These are phyloP conservation scores for Talaromyces sp. DNA, from an alignment of 2,329 filamentous ascomycete species.

Conservation along the genomic window DNA sequence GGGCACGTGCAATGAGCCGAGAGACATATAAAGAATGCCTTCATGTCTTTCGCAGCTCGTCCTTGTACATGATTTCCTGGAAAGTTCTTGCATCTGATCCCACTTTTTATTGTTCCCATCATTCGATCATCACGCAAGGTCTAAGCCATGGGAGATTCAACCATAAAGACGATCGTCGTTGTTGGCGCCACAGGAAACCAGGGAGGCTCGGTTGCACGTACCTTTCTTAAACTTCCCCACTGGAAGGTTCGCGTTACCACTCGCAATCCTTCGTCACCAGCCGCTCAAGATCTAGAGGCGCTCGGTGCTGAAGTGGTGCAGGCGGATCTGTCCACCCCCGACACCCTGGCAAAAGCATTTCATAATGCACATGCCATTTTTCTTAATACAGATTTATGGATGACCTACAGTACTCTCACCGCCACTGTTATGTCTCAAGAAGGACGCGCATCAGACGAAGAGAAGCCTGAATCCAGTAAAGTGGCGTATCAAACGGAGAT, in stretches of 20 bases:
- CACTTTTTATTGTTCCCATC: neutral
- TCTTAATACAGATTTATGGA: neutral
- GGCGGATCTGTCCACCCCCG: neutral
- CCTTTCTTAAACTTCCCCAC: neutral
- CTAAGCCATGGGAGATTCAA: neutral
- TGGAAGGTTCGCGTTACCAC: neutral
- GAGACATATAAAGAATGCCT: neutral
- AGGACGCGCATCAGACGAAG: neutral
- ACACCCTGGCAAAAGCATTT: neutral
- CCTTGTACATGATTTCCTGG: neutral
- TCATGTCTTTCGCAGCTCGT: neutral
- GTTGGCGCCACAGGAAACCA: neutral
- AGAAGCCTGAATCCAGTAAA: neutral
- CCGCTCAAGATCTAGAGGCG: neutral
- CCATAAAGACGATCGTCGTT: neutral
- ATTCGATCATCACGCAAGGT: neutral
- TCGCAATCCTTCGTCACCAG: neutral
- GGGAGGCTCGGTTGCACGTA: neutral
- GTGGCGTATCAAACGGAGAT: neutral
- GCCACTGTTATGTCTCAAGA: neutral
- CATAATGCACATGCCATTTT: neutral
- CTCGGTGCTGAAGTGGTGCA: neutral
- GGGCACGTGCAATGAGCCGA: neutral
- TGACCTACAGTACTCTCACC: neutral
- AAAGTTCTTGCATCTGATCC: neutral